Percentiles rank a stretch among this genome's conserved stretches.
phyloP scores from a whole-genome alignment of 306 rosid species.

The Medicago truncatula region MtrunA17r5.0-ANR NC_053048.1:24484001-24484500 shows the following conservation, averaged over 20 bases:
- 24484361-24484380: background rate
- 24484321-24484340: slow-evolving; percentile 34
- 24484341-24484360: slow-evolving; percentile 11
- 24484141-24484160: background rate
- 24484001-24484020: slow-evolving; percentile 21
- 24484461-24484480: too few species aligned
- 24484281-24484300: slow-evolving; percentile 70
- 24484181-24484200: background rate
- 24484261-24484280: slow-evolving; percentile 70
- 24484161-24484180: background rate
- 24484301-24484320: slow-evolving; percentile 42
- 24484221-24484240: slow-evolving; percentile 91
- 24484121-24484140: background rate
- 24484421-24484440: too few species aligned
- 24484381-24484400: background rate
- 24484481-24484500: too few species aligned
- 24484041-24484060: slow-evolving; percentile 22
- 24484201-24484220: slow-evolving; percentile 74
- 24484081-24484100: slow-evolving; percentile 63
- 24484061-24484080: slow-evolving; percentile 56
- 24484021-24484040: slow-evolving; percentile 19
- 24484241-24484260: slow-evolving; percentile 93
- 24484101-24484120: slow-evolving; percentile 27
- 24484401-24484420: too few species aligned
- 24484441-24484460: too few species aligned